Base-by-base conservation (phyloP, 208 protist genomes). In the Trypanosoma rangeli region DNA sequence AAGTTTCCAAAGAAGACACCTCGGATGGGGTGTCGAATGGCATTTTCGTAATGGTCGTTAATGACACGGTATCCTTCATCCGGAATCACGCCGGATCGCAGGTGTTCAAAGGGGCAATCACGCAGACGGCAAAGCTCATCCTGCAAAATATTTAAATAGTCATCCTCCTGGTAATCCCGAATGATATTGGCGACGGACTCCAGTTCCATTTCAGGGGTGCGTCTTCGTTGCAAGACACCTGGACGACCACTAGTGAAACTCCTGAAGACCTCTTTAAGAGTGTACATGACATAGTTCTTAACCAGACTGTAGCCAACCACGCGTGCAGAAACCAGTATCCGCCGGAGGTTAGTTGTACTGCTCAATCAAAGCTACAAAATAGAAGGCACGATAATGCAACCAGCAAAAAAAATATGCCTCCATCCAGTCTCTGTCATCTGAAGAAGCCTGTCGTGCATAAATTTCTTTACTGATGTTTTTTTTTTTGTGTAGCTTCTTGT, bases 161-260 rank as follows among this genome's bases (percentile, higher is more conserved):
- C 84, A 74, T 92, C 83, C 37, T 84, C 84, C 65, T 92, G 78
- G 54, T 91, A 94, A 62, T 94, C 89, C 13, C 78, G 73, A 44
- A 94, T 89, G 37, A 94, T 88, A 54, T 94, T 89, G 0, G 89
- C 84, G 22, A 92, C 74, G 20, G 86, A 76, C 33, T 71, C 76
- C 20, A 81, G 82, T 44, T 94, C 89, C 20, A 79, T 68, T 46
- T 85, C 83, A 46, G 87, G 76, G 22, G 78, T 73, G 15, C 73
- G 63, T 26, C 80, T 82, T 22, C 86, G 84, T 35, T 89, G 84
- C 64, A 89, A 73, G 18, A 89, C 86, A 13, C 86, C 84, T 3
- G 84, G 82, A 3, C 89, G 84, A 28, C 82, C 70, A 66, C 80
- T 83, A 42, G 83, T 83, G 54, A 94, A 48, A 15, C 79, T 79